Evolutionary conservation across 2,329 filamentous ascomycete species (phyloP).

Genomic region (Cercospora zeina): DNA sequence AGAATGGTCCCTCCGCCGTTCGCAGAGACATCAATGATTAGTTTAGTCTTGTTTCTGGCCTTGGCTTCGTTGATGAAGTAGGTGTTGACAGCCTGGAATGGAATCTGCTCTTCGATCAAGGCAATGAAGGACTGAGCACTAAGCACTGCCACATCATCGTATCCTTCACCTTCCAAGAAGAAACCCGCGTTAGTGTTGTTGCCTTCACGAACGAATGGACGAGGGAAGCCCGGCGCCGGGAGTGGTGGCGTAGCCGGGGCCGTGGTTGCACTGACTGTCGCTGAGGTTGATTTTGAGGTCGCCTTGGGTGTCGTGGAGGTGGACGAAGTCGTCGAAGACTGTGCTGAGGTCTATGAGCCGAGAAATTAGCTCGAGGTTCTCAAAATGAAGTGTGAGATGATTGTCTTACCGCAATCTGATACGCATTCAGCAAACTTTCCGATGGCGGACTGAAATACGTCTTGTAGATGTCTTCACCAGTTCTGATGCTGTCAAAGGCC

Average conservation of each 20-base stretch:
- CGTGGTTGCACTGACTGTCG: neutral
- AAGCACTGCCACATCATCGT: slow-evolving; percentile 51
- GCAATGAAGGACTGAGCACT: slow-evolving; percentile 48
- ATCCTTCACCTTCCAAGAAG: slow-evolving; percentile 48
- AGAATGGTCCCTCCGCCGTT: slow-evolving; percentile 62
- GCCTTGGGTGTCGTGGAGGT: slow-evolving; percentile 24
- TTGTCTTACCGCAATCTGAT: slow-evolving; percentile 27
- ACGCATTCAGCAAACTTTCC: slow-evolving; percentile 30
- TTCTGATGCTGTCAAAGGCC: slow-evolving; percentile 46
- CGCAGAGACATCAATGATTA: slow-evolving; percentile 60
- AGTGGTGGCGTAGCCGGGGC: slow-evolving; percentile 7
- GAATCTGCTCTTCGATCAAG: slow-evolving; percentile 33
- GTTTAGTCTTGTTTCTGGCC: slow-evolving; percentile 56
- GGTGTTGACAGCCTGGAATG: slow-evolving; percentile 47
- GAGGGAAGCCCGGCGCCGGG: slow-evolving; percentile 48
- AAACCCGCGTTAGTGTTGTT: slow-evolving; percentile 51
- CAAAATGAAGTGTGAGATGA: neutral
- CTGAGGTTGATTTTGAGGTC: neutral
- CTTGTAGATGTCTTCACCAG: slow-evolving; percentile 47
- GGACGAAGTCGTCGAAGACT: slow-evolving; percentile 11
- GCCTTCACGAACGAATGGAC: slow-evolving; percentile 43
- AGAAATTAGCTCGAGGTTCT: neutral
- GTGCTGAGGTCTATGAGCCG: neutral
- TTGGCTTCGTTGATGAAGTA: slow-evolving; percentile 48
- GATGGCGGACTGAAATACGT: slow-evolving; percentile 36